A percentile compares a stretch with the other conserved stretches of the same genome.
Conservation (phyloP, 2,329 filamentous ascomycete genomes). For the Aspergillus terreus region DNA sequence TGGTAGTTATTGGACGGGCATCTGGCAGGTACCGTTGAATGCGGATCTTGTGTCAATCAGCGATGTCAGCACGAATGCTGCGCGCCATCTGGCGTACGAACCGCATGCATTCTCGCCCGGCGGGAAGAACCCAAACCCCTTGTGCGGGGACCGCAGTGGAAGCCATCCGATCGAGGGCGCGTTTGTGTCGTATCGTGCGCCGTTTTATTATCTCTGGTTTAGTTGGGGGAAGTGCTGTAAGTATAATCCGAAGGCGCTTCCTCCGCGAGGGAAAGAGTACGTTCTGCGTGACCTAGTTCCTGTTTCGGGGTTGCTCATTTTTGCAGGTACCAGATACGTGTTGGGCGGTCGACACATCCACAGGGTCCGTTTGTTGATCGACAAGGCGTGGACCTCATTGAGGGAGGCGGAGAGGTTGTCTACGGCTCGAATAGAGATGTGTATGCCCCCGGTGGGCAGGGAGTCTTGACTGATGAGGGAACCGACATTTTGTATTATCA, state of each 20-base stretch:
- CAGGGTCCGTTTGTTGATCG: conserved; percentile 57
- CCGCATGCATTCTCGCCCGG: conserved; percentile 17
- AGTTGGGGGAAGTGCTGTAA: conserved; percentile 33
- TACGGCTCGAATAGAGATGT: conserved; percentile 58
- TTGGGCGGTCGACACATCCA: conserved; percentile 55
- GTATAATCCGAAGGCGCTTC: conserved; percentile 29
- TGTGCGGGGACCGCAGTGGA: conserved; percentile 28
- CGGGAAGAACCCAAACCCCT: conserved; percentile 18
- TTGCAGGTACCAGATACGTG: conserved; percentile 58
- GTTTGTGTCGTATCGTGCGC: conserved; percentile 25
- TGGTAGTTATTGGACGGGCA: conserved; percentile 65
- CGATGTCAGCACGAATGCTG: conserved; percentile 16
- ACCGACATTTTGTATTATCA: conserved; percentile 34
- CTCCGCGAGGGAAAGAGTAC: conserved; percentile 52
- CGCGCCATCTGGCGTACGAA: conserved; percentile 28
- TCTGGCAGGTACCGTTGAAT: conserved; percentile 57
- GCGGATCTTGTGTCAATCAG: conserved; percentile 21
- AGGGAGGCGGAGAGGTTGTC: conserved; percentile 58
- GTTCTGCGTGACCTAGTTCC: neutral
- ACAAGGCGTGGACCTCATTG: conserved; percentile 48
- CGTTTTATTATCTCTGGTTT: conserved; percentile 34
- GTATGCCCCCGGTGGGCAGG: conserved; percentile 65
- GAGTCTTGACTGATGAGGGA: conserved; percentile 49
- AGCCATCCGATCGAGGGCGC: conserved; percentile 31
- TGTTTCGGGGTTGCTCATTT: neutral